Evolutionary conservation across 1,139 yeast genomes (phyloP), one percentile per base, ranked within the genome.

Genomic region (Chernovozyma aurita): DNA sequence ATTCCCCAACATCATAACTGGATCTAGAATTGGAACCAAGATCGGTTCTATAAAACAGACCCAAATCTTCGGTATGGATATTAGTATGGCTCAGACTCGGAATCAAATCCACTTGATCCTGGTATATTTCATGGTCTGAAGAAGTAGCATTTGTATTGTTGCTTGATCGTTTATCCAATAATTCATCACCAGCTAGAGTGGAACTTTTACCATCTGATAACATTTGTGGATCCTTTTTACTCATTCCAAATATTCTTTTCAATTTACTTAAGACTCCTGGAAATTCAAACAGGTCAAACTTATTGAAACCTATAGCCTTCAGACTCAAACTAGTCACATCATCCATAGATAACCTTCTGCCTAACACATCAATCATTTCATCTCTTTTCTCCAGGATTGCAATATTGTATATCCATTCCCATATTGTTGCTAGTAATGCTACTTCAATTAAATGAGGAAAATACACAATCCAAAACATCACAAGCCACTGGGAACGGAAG

Each of bases 391-490:
- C 77, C 32, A 73, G 48, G 17, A 62, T 52, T 37, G 65, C 53
- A 18, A 73, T 70, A 35, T 67, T 65, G 42, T 57, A 65, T 6
- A 72, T 48, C 80, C 79, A 74, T 51, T 74, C 79, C 79, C 79
- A 74, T 1, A 70, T 53, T 1, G 64, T 57, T 3, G 74, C 62
- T 13, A 70, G 50, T 11, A 68, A 44, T 21, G 66, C 61, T 18
- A 71, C 53, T 36, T 70, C 70, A 5, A 70, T 36, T 32, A 72
- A 53, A 22, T 46, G 47, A 0, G 72, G 67, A 3, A 71, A 40
- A 18, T 63, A 54, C 3, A 57, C 48, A 3, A 73, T 45, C 79
- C 79, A 74, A 4, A 65, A 57, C 26, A 48, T 38, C 11, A 49
- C 51, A 13, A 48, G 50, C 75, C 73, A 61, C 41, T 53, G 37